phyloP scores from a whole-genome alignment of 768 basidiomycete genomes.

The Dentipellis sp. region DNA sequence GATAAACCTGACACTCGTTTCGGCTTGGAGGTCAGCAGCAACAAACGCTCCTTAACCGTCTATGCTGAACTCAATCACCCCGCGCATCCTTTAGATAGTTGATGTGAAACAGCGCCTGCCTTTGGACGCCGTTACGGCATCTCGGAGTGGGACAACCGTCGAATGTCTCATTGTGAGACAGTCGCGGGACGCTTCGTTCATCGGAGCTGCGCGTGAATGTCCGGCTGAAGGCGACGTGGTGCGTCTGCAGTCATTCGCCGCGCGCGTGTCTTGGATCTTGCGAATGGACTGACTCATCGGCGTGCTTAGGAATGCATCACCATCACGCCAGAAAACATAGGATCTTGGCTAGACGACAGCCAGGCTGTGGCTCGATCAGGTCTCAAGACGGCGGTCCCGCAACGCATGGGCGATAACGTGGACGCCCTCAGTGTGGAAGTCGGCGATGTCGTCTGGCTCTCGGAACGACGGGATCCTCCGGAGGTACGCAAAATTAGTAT shows the following conservation, averaged over 20 bases:
- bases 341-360: constrained; percentile 38
- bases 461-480: constrained; percentile 4
- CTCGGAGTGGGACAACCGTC: constrained; percentile 21
- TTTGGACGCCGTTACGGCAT: constrained; percentile 16
- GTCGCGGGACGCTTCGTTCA: constrained; percentile 22
- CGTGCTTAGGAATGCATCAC: constrained; percentile 35
- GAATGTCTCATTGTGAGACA: constrained; percentile 25
- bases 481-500: constrained; percentile 1
- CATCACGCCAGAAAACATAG: constrained; percentile 36
- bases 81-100: constrained; percentile 20
- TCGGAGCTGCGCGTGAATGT: constrained; percentile 31
- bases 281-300: too few relatives aligned
- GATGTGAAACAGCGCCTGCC: constrained; percentile 25
- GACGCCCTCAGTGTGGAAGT: constrained; percentile 1
- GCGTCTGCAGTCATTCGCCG: constrained; percentile 10
- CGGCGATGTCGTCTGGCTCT: constrained; percentile 13
- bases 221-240: constrained; percentile 22
- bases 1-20: constrained; percentile 94
- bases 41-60: neutral
- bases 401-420: neutral
- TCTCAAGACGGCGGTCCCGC: neutral
- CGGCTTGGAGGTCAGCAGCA: constrained; percentile 61
- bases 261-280: too few relatives aligned
- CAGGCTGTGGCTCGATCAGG: constrained; percentile 12
- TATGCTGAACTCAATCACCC: neutral